Evolutionary conservation across 805 yeast species (phyloP).

Genomic region (Metschnikowia chrysomelidarum): DNA sequence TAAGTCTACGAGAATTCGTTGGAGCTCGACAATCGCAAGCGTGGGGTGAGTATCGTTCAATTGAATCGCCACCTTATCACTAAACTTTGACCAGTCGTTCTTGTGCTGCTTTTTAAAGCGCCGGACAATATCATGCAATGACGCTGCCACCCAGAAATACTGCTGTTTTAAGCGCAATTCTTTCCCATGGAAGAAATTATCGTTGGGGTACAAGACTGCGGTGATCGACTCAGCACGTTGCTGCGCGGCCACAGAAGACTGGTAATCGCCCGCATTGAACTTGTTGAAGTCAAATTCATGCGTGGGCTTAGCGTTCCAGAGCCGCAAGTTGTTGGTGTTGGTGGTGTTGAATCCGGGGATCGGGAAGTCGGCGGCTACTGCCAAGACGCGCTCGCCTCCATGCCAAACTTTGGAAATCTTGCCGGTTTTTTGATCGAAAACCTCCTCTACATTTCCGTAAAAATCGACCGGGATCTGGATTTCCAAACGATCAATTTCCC

Average conservation of each 20-base stretch:
- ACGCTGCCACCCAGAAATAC: slow-evolving; percentile 96
- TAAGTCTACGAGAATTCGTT: slow-evolving; percentile 79
- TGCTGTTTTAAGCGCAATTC: slow-evolving; percentile 92
- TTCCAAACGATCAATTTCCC: slow-evolving; percentile 89
- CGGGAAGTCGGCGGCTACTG: slow-evolving; percentile 89
- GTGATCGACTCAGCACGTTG: slow-evolving; percentile 91
- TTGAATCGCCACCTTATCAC: slow-evolving; percentile 87
- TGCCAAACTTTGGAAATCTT: slow-evolving; percentile 66
- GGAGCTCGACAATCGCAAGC: slow-evolving; percentile 83
- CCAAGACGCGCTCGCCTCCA: slow-evolving; percentile 87
- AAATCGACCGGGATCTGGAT: slow-evolving; percentile 88
- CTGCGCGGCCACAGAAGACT: slow-evolving; percentile 77
- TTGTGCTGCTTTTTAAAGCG: slow-evolving; percentile 75
- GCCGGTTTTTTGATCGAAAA: slow-evolving; percentile 52
- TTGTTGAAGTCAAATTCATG: slow-evolving; percentile 87
- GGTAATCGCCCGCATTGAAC: slow-evolving; percentile 89
- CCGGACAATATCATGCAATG: slow-evolving; percentile 85
- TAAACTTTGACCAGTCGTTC: slow-evolving; percentile 76
- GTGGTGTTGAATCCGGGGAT: slow-evolving; percentile 84
- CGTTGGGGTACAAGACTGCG: slow-evolving; percentile 91
- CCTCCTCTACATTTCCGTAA: slow-evolving; percentile 73
- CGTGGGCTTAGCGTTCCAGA: slow-evolving; percentile 90
- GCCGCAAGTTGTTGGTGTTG: slow-evolving; percentile 82
- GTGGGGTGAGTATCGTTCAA: slow-evolving; percentile 95
- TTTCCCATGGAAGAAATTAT: slow-evolving; percentile 87